Evolutionary conservation across 805 yeast species (phyloP).

Genomic region (Kodamaea lidongshanica): DNA sequence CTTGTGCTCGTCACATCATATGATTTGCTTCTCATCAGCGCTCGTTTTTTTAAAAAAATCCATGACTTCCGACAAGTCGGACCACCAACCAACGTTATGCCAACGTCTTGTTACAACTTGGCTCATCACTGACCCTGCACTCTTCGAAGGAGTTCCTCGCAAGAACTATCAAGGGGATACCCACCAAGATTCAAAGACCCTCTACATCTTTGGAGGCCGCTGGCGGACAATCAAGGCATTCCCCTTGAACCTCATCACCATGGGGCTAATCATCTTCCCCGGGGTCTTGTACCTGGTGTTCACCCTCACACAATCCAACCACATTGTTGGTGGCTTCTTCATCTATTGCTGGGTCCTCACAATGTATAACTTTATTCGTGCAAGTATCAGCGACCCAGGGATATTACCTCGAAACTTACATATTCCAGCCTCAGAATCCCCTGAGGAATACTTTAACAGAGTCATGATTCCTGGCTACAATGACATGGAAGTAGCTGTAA

Average conservation of each 20-base stretch:
- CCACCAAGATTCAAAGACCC: conserved; percentile 25
- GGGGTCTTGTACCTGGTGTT: conserved; percentile 46
- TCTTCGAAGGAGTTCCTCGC: conserved; percentile 3
- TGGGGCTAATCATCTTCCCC: conserved; percentile 33
- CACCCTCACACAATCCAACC: conserved; percentile 5
- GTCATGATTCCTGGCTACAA: conserved; percentile 16
- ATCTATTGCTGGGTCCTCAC: conserved; percentile 52
- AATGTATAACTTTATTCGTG: conserved; percentile 43
- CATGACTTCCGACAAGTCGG: no score
- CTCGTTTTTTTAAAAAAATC: no score
- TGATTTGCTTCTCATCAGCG: no score
- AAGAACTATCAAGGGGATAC: conserved; percentile 42
- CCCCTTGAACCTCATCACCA: conserved; percentile 37
- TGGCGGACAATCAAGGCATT: conserved; percentile 38
- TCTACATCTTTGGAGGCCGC: conserved; percentile 64
- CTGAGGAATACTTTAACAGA: conserved; percentile 18
- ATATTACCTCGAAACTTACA: conserved; percentile 63
- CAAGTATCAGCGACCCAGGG: conserved; percentile 66
- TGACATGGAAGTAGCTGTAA: conserved; percentile 32
- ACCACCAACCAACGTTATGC: conserved; percentile 3
- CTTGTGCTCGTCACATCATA: no score
- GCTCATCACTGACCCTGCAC: conserved; percentile 21
- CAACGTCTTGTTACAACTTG: conserved; percentile 17
- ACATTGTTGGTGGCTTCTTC: conserved; percentile 34
- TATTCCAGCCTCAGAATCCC: conserved; percentile 23